Percentiles rank a stretch among this genome's conserved stretches.
These are phyloP conservation scores for Ormosia emarginata DNA, from an alignment of 306 rosid genomes.

Conservation along the genomic window DNA sequence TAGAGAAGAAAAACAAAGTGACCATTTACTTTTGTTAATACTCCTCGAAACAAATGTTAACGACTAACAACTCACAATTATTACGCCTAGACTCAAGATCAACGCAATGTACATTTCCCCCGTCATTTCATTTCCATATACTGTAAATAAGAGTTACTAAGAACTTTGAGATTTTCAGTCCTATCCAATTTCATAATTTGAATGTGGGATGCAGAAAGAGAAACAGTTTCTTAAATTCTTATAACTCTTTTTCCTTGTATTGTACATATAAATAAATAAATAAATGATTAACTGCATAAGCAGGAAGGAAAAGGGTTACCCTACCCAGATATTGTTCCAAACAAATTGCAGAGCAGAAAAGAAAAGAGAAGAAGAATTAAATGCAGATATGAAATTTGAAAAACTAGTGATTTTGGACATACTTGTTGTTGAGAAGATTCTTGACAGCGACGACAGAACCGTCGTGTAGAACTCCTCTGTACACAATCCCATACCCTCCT, in stretches of 20 bases:
- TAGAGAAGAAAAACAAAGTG: constrained; percentile 24
- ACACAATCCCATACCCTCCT: constrained; percentile 95
- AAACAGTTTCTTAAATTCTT: background rate
- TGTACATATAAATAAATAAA: background rate
- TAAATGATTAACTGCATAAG: background rate
- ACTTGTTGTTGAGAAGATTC: constrained; percentile 95
- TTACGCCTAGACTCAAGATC: background rate
- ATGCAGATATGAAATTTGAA: background rate
- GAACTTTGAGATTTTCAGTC: background rate
- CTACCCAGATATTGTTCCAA: too few relatives aligned
- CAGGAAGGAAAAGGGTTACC: too few relatives aligned
- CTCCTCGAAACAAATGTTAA: constrained; percentile 29
- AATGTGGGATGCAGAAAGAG: background rate
- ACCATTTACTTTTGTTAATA: constrained; percentile 28
- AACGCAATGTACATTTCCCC: background rate
- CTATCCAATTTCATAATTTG: background rate
- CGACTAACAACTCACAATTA: constrained; percentile 1
- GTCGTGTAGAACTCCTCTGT: constrained; percentile 58
- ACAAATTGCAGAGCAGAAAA: background rate
- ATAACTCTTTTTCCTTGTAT: background rate
- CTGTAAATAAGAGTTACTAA: background rate
- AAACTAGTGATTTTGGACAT: background rate
- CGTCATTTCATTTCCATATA: background rate
- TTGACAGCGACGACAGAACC: constrained; percentile 88
- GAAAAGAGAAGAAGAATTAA: too few relatives aligned